Conservation (phyloP, 192 early-diverging fungal genomes). For the Podila minutissima region DNA sequence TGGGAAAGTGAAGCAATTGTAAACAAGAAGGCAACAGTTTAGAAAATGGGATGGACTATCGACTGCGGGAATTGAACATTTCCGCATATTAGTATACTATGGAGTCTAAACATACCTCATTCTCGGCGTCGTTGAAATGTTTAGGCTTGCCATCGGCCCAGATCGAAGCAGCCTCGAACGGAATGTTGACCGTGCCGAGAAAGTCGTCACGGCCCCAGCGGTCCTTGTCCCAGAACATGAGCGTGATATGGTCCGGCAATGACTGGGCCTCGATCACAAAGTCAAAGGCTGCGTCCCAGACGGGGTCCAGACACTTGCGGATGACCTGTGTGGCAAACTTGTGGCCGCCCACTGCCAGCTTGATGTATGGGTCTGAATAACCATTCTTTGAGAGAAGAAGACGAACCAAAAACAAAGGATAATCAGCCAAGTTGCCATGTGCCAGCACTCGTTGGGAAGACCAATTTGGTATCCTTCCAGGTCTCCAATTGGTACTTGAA, state of each 20-base stretch:
- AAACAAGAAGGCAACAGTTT: not conserved
- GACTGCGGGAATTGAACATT: too few relatives aligned
- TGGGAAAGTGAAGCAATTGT: not conserved
- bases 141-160: slow-evolving; percentile 53
- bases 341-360: slow-evolving; percentile 36
- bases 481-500: too few relatives aligned
- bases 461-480: too few relatives aligned
- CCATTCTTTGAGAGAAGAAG: slow-evolving; percentile 22
- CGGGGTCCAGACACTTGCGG: slow-evolving; percentile 70
- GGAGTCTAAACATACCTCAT: slow-evolving; percentile 54
- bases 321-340: slow-evolving; percentile 65
- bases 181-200: slow-evolving; percentile 71
- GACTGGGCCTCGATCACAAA: slow-evolving; percentile 56
- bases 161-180: slow-evolving; percentile 61
- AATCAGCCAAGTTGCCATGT: too few relatives aligned
- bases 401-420: not conserved
- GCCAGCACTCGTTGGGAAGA: too few relatives aligned
- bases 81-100: too few relatives aligned
- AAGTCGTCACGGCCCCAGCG: slow-evolving; percentile 66
- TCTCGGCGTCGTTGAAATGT: slow-evolving; percentile 62
- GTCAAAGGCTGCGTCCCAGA: slow-evolving; percentile 71
- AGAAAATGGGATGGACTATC: too few relatives aligned
- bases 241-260: slow-evolving; percentile 45
- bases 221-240: slow-evolving; percentile 80
- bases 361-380: slow-evolving; percentile 44